Evolutionary conservation across 768 basidiomycete species (phyloP).

Genomic region (Trametes sanguinea): DNA sequence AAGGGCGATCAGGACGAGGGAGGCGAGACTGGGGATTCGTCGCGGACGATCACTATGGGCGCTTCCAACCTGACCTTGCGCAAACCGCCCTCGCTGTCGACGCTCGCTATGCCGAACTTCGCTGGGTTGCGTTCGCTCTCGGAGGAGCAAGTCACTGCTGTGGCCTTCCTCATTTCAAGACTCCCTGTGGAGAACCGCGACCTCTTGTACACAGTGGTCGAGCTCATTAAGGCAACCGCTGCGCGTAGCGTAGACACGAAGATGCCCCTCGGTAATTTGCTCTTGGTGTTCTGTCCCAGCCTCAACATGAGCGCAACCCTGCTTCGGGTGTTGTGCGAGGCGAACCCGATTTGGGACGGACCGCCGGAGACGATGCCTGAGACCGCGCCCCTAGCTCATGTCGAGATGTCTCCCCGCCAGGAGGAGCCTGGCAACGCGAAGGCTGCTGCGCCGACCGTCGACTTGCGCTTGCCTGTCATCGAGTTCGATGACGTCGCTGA

Average conservation of each 20-base stretch:
- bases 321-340: constrained; percentile 72
- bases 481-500: constrained; percentile 14
- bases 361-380: not conserved
- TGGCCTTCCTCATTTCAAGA: constrained; percentile 63
- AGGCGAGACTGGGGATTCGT: constrained; percentile 22
- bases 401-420: not conserved
- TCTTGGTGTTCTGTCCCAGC: constrained; percentile 87
- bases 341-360: constrained; percentile 63
- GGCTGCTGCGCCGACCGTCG: not conserved
- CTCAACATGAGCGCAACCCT: constrained; percentile 76
- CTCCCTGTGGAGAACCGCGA: constrained; percentile 83
- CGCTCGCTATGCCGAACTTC: constrained; percentile 73
- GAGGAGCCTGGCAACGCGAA: not conserved
- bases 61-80: constrained; percentile 45
- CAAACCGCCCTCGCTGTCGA: constrained; percentile 80
- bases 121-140: constrained; percentile 64
- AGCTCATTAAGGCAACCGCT: constrained; percentile 78
- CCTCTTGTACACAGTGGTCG: constrained; percentile 77
- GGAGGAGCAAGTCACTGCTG: constrained; percentile 51
- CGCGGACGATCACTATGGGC: constrained; percentile 21
- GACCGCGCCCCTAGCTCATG: not conserved
- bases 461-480: constrained; percentile 18
- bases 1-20: constrained; percentile 47
- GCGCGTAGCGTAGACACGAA: constrained; percentile 71
- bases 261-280: constrained; percentile 90